Evolutionary conservation across 129 eudicot species (phyloP).

Genomic region (Chrysanthemum lavandulifolium): DNA sequence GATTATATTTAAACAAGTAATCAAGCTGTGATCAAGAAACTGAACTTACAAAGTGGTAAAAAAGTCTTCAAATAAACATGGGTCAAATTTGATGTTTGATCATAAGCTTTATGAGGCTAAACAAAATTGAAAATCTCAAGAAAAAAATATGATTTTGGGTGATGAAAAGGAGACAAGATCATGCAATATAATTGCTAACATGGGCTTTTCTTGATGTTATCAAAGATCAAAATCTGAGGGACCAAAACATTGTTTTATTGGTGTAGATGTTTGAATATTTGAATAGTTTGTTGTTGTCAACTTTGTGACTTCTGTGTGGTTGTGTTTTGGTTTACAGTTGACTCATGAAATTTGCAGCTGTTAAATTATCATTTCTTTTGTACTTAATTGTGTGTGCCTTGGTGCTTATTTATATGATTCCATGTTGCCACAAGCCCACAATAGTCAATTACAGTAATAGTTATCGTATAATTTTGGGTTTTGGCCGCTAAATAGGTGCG

Average conservation of each 20-base stretch:
- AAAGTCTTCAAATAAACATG: neutral
- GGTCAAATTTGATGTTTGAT: neutral
- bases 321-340: constrained; percentile 22
- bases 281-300: constrained; percentile 6
- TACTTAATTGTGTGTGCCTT: no score
- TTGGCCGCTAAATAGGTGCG: no score
- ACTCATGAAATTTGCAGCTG: constrained; percentile 15
- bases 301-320: constrained; percentile 7
- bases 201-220: constrained; percentile 45
- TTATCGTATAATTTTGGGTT: no score
- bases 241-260: no score
- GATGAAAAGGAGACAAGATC: constrained; percentile 31
- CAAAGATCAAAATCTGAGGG: neutral
- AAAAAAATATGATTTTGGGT: constrained; percentile 11
- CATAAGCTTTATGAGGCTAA: constrained; percentile 5
- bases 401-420: no score
- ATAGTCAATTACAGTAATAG: no score
- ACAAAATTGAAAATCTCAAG: constrained; percentile 45
- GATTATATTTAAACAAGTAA: neutral
- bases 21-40: constrained; percentile 18
- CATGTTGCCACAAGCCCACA: no score
- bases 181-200: constrained; percentile 17
- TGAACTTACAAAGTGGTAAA: constrained; percentile 26
- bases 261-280: neutral
- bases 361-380: neutral